These are phyloP conservation scores for Cryptococcus amylolentus DNA, from an alignment of 1,284 basidiomycete genomes.

Conservation along the genomic window DNA sequence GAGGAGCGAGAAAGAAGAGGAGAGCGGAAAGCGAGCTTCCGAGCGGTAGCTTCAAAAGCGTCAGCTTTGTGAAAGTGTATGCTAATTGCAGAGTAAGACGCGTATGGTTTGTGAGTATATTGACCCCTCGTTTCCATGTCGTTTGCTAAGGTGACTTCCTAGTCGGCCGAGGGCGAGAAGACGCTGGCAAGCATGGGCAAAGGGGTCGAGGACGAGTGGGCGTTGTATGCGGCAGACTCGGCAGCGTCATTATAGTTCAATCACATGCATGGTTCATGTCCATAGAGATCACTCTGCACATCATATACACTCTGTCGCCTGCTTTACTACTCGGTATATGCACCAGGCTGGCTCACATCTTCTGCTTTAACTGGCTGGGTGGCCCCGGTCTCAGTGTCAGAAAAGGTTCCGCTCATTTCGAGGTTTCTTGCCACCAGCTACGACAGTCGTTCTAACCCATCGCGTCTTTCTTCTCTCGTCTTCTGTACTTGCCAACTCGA, in stretches of 20 bases:
- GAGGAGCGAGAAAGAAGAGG: constrained; percentile 11
- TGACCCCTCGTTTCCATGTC: background rate
- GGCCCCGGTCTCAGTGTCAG: too few relatives aligned
- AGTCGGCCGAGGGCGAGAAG: constrained; percentile 45
- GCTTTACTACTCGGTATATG: too few relatives aligned
- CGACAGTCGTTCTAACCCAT: too few relatives aligned
- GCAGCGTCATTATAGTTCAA: background rate
- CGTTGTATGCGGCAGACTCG: constrained; percentile 21
- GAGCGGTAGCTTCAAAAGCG: constrained; percentile 60
- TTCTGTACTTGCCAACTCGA: too few relatives aligned
- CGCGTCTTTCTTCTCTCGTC: too few relatives aligned
- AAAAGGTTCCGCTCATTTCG: too few relatives aligned
- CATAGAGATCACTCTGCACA: background rate
- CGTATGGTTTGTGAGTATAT: constrained; percentile 63
- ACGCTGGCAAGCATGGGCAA: constrained; percentile 31
- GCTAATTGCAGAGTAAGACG: constrained; percentile 73
- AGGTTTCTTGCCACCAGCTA: too few relatives aligned
- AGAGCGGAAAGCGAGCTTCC: constrained; percentile 50
- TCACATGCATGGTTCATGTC: background rate
- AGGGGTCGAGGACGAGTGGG: constrained; percentile 30
- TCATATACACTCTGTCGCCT: too few relatives aligned
- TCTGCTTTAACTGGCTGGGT: too few relatives aligned
- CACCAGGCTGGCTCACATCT: too few relatives aligned
- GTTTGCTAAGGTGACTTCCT: background rate
- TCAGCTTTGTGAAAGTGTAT: constrained; percentile 70